These are phyloP conservation scores for Elsinoe necatrix DNA, from an alignment of 2,329 filamentous ascomycete species.

Conservation along the genomic window DNA sequence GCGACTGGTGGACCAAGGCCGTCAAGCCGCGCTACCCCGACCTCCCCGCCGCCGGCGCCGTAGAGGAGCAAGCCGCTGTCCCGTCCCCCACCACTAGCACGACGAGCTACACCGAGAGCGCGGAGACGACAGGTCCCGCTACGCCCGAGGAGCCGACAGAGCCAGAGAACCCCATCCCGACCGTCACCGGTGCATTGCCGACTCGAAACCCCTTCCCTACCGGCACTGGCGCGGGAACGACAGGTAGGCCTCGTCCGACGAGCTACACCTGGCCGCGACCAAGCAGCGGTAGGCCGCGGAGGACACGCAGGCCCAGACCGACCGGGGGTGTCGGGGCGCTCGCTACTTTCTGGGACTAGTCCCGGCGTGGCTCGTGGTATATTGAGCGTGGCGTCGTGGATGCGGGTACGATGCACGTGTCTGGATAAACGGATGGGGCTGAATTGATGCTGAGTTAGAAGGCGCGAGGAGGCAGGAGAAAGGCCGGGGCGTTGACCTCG, in stretches of 20 bases:
- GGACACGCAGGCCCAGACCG: not conserved
- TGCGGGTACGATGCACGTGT: no score
- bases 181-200: not conserved
- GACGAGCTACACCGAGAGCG: not conserved
- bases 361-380: not conserved
- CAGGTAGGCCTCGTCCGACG: not conserved
- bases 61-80: not conserved
- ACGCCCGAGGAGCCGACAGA: not conserved
- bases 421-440: no score
- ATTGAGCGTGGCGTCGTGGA: not conserved
- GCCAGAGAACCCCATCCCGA: not conserved
- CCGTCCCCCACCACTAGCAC: not conserved
- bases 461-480: no score
- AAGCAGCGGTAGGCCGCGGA: not conserved
- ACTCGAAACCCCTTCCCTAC: not conserved
- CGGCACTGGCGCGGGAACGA: not conserved
- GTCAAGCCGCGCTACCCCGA: constrained; percentile 21
- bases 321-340: not conserved
- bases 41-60: not conserved
- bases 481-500: no score
- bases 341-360: not conserved
- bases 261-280: not conserved
- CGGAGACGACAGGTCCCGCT: not conserved
- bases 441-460: no score
- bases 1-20: constrained; percentile 39